These are phyloP conservation scores for Spongospora subterranea DNA, from an alignment of 208 protist genomes.

Conservation along the genomic window DNA sequence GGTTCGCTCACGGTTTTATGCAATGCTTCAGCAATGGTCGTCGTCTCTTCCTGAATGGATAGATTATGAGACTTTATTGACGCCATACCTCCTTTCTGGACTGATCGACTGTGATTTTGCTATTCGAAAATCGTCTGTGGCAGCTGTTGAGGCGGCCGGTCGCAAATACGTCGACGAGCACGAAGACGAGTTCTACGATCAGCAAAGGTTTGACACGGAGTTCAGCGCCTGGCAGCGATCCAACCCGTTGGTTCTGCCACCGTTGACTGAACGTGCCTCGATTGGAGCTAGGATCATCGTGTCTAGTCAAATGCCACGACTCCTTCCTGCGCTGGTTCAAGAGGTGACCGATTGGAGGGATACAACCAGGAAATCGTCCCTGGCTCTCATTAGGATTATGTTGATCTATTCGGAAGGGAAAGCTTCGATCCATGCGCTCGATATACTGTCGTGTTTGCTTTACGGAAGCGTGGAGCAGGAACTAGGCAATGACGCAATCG, in stretches of 20 bases:
- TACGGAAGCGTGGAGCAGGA: background rate
- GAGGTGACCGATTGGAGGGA: slow-evolving; percentile 26
- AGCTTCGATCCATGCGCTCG: background rate
- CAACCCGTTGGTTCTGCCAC: background rate
- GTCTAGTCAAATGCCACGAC: background rate
- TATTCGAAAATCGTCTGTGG: background rate
- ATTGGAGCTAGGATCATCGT: background rate
- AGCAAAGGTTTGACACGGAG: background rate
- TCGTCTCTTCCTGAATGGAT: background rate
- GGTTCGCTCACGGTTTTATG: slow-evolving; percentile 6
- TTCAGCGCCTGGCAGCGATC: background rate
- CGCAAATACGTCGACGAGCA: background rate
- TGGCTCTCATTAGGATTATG: background rate
- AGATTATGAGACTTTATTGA: slow-evolving; percentile 39
- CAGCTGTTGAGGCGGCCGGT: background rate
- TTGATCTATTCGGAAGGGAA: slow-evolving; percentile 25
- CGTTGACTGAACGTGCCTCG: background rate
- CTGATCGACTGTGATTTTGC: background rate
- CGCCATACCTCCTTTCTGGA: slow-evolving; percentile 35
- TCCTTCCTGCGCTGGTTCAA: background rate
- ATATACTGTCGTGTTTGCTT: background rate
- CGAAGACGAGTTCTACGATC: slow-evolving; percentile 17
- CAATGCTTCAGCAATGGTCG: background rate
- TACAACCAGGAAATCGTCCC: background rate
- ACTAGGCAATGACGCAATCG: background rate